Evolutionary conservation across 176 grass and related monocot genomes (phyloP), one percentile per base, ranked within the genome.

Genomic region (Typha latifolia): DNA sequence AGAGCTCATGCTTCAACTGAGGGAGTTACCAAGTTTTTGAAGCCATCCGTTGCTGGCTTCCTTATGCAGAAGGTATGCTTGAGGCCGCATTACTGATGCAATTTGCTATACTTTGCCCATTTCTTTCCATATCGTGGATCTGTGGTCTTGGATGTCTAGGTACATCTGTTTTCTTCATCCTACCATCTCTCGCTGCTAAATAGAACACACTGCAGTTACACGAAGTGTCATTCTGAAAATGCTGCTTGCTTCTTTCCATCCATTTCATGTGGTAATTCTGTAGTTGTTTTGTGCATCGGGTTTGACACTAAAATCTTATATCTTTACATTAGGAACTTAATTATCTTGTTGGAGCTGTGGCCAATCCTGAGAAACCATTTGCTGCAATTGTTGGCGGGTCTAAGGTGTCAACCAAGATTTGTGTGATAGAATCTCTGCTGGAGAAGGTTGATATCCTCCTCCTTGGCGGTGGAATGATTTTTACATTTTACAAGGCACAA

Each of bases 401-500:
- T 11, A 83, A 83, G 48, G 80, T 83, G 51, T 83, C 80, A 61
- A 63, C 68, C 34, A 83, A 83, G 64, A 83, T 83, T 27, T 74
- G 74, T 49, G 80, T 83, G 26, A 83, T 83, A 11, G 80, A 83
- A 68, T 83, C 80, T 19, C 51, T 83, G 34, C 71, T 83, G 19
- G 80, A 68, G 62, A 83, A 83, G 62, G 75, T 75, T n/a, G 80
- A 83, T 15, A 51, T 83, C 51, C 74, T 83, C 62, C 51, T 83
- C 24, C 76, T 83, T n/a, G 80, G 80, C 47, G 80, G 80, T 3
- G 80, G 80, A 43, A 83, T 83, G 80, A 83, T 78, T 13, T 83
- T 73, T 69, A 78, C 80, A 43, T 83, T 83, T 18, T 83, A 83
- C 63, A 83, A 83, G 74, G 80, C 80, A 53, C 80, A 83, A 32